Conservation (phyloP, 2,329 filamentous ascomycete species). For the Lasiodiplodia sp. region DNA sequence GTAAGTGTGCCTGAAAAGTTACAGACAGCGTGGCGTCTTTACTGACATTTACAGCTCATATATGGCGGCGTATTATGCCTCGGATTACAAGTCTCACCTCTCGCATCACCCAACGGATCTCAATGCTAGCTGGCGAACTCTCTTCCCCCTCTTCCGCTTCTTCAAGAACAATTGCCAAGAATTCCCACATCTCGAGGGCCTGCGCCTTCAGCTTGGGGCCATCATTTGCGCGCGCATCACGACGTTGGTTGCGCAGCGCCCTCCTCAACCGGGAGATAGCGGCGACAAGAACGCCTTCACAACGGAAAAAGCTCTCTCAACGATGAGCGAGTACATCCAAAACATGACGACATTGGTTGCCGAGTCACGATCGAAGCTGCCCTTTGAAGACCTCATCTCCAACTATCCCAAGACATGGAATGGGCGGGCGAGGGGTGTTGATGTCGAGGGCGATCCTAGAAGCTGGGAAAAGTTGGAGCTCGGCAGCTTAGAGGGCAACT, state of each 20-base stretch:
- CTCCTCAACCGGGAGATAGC: slow-evolving; percentile 20
- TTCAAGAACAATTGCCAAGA: slow-evolving; percentile 40
- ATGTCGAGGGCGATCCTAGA: slow-evolving; percentile 30
- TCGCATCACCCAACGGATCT: slow-evolving; percentile 43
- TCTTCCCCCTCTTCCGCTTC: slow-evolving; percentile 45
- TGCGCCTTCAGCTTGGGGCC: slow-evolving; percentile 50
- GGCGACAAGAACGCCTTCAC: slow-evolving; percentile 1
- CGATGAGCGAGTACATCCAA: slow-evolving; percentile 21
- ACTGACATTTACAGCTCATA: slow-evolving; percentile 40
- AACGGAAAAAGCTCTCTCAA: slow-evolving; percentile 13
- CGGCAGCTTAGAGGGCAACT: slow-evolving; percentile 46
- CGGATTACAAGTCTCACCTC: slow-evolving; percentile 41
- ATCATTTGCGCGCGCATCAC: slow-evolving; percentile 50
- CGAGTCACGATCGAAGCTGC: slow-evolving; percentile 33
- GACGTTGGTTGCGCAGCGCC: slow-evolving; percentile 42
- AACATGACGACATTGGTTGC: slow-evolving; percentile 17
- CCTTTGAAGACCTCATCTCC: slow-evolving; percentile 46
- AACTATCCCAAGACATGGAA: slow-evolving; percentile 49
- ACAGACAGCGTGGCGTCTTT: too few species aligned
- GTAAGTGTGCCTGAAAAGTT: slow-evolving; percentile 33
- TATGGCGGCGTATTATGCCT: slow-evolving; percentile 47
- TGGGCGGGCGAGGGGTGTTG: slow-evolving; percentile 26
- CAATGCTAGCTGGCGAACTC: slow-evolving; percentile 46
- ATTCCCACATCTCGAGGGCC: slow-evolving; percentile 48
- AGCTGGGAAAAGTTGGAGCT: slow-evolving; percentile 45